Percentiles rank a stretch among this genome's conserved stretches.
phyloP scores from a whole-genome alignment of 768 basidiomycete genomes.

The Cantharellus anzutake region DNA sequence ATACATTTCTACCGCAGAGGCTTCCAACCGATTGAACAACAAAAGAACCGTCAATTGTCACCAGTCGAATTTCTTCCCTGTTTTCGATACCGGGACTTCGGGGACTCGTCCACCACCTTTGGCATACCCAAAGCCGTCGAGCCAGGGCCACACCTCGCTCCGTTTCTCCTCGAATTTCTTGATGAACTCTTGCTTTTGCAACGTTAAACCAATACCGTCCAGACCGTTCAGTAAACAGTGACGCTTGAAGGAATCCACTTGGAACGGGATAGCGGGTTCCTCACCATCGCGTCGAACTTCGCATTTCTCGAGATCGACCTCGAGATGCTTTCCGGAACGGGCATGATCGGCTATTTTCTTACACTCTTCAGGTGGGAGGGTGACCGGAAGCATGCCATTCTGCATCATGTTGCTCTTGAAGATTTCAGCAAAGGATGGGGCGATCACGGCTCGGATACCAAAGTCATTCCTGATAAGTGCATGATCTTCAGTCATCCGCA shows the following conservation, averaged over 20 bases:
- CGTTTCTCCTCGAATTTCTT: slow-evolving; percentile 60
- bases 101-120: neutral
- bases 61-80: neutral
- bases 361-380: slow-evolving; percentile 51
- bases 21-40: no score
- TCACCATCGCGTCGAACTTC: slow-evolving; percentile 51
- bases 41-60: neutral
- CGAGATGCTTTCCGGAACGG: slow-evolving; percentile 50
- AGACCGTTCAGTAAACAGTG: slow-evolving; percentile 90
- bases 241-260: slow-evolving; percentile 74
- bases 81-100: neutral
- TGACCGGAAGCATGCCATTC: slow-evolving; percentile 77
- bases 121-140: slow-evolving; percentile 81
- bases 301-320: slow-evolving; percentile 69
- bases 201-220: slow-evolving; percentile 89
- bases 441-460: slow-evolving; percentile 73
- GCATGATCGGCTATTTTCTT: slow-evolving; percentile 59
- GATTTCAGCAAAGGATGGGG: slow-evolving; percentile 81
- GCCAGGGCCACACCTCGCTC: slow-evolving; percentile 77
- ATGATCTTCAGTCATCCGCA: slow-evolving; percentile 1
- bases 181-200: slow-evolving; percentile 62
- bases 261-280: slow-evolving; percentile 53
- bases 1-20: no score
- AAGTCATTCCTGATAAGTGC: slow-evolving; percentile 48
- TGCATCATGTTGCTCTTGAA: slow-evolving; percentile 83